These are phyloP conservation scores for Sergeia podlipaevii DNA, from an alignment of 208 protist species.

Conservation along the genomic window DNA sequence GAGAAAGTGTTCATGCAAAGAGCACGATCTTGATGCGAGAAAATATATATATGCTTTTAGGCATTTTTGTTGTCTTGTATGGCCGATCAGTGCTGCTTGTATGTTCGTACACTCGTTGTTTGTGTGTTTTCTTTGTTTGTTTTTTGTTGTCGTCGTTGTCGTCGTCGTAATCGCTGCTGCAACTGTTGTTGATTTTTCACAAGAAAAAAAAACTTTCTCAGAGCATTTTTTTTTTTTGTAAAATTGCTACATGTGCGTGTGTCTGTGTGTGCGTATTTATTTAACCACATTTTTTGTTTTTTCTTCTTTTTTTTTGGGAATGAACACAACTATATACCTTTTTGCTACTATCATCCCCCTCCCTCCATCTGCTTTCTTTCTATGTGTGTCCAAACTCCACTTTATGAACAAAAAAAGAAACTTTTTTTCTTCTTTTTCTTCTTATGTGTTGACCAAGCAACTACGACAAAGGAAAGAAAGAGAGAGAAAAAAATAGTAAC, in stretches of 20 bases:
- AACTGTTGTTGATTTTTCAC: background rate
- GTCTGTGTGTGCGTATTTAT: background rate
- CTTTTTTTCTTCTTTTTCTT: too few relatives aligned
- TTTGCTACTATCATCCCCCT: background rate
- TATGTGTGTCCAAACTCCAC: too few relatives aligned
- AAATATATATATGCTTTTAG: too few relatives aligned
- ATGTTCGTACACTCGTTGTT: background rate
- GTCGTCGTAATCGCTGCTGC: background rate
- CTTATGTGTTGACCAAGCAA: too few relatives aligned
- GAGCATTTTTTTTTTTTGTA: background rate
- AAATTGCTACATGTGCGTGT: background rate
- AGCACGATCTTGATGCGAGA: too few relatives aligned
- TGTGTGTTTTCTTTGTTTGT: constrained; percentile 3
- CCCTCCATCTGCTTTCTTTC: too few relatives aligned
- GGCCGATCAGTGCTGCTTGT: too few relatives aligned
- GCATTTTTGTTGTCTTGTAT: too few relatives aligned
- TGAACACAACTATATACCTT: background rate
- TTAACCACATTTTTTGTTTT: background rate
- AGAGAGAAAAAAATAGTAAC: too few relatives aligned
- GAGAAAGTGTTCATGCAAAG: too few relatives aligned
- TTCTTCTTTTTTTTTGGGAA: constrained; percentile 7
- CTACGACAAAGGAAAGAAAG: too few relatives aligned
- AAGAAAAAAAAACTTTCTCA: background rate
- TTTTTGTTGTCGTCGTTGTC: constrained; percentile 1
- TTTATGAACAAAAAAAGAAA: too few relatives aligned